These are phyloP conservation scores for Exophiala dermatitidis DNA, from an alignment of 2,329 filamentous ascomycete genomes.

Conservation along the genomic window DNA sequence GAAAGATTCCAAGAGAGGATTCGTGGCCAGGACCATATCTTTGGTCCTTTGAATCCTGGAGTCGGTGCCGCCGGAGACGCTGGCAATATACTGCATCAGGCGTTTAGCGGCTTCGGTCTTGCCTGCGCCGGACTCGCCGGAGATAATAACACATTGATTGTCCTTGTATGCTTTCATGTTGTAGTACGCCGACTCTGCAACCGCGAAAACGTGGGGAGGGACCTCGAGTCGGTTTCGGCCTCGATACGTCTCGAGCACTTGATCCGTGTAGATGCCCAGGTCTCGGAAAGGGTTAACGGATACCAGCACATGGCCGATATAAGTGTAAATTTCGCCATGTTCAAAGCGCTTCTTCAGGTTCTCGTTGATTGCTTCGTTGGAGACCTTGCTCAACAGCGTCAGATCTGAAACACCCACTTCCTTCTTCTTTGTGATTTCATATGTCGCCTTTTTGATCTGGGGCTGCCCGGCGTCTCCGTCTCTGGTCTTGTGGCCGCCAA, in stretches of 20 bases:
- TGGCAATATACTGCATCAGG: slow-evolving; percentile 99
- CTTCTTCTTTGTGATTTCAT: slow-evolving; percentile 97
- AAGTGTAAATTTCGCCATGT: slow-evolving; percentile 96
- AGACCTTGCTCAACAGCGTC: slow-evolving; percentile 95
- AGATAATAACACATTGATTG: slow-evolving; percentile 99
- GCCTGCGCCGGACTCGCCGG: slow-evolving; percentile 92
- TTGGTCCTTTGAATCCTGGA: slow-evolving; percentile 93
- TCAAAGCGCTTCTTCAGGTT: slow-evolving; percentile 98
- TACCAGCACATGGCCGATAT: slow-evolving; percentile 98
- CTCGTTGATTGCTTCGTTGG: slow-evolving; percentile 98
- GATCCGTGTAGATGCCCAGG: slow-evolving; percentile 93
- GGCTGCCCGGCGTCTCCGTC: slow-evolving; percentile 43
- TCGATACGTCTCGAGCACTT: slow-evolving; percentile 85
- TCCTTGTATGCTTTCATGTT: slow-evolving; percentile 99
- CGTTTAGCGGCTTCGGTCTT: slow-evolving; percentile 98
- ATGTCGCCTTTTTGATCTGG: slow-evolving; percentile 90
- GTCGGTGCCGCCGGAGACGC: slow-evolving; percentile 76
- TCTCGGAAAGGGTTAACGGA: slow-evolving; percentile 98
- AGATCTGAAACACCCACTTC: slow-evolving; percentile 97
- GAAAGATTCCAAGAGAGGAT: slow-evolving; percentile 92
- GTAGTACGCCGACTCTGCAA: slow-evolving; percentile 94
- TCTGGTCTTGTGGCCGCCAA: slow-evolving; percentile 24
- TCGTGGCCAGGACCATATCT: slow-evolving; percentile 98
- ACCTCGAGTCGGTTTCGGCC: slow-evolving; percentile 93
- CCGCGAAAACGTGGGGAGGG: slow-evolving; percentile 93